Conservation (phyloP, 441 rosid species). For the Macaranga tanarius region DNA sequence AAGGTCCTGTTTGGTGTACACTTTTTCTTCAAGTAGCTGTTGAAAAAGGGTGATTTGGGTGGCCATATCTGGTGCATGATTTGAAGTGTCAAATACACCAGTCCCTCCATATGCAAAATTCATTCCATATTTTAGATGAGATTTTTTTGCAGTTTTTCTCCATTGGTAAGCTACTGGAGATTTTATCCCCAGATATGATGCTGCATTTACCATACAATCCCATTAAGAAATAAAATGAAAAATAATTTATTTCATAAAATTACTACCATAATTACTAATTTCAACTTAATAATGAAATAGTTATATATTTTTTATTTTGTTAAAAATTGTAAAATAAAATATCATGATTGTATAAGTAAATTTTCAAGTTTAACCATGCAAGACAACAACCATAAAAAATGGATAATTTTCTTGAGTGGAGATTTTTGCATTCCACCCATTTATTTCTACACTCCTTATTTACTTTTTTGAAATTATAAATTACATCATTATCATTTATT, state of each 20-base stretch:
- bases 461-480: too few relatives aligned
- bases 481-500: too few relatives aligned
- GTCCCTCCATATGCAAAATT: slow-evolving; percentile 64
- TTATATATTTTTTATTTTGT: too few relatives aligned
- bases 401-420: too few relatives aligned
- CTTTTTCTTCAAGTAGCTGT: slow-evolving; percentile 29
- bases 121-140: slow-evolving; percentile 34
- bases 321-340: too few relatives aligned
- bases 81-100: slow-evolving; percentile 48
- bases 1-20: slow-evolving; percentile 38
- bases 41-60: slow-evolving; percentile 43
- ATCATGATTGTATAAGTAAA: too few relatives aligned
- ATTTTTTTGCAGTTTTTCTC: slow-evolving; percentile 17
- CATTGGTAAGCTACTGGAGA: slow-evolving; percentile 36
- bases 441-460: too few relatives aligned
- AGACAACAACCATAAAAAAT: too few relatives aligned
- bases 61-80: slow-evolving; percentile 44
- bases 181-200: slow-evolving; percentile 38
- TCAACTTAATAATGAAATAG: too few relatives aligned
- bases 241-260: not conserved
- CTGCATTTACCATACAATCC: slow-evolving; percentile 24
- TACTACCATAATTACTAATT: too few relatives aligned
- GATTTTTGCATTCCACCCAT: too few relatives aligned
- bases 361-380: too few relatives aligned
- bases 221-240: not conserved